Evolutionary conservation across 805 yeast genomes (phyloP), one percentile per base, ranked within the genome.

Genomic region (Candida tallmaniae): DNA sequence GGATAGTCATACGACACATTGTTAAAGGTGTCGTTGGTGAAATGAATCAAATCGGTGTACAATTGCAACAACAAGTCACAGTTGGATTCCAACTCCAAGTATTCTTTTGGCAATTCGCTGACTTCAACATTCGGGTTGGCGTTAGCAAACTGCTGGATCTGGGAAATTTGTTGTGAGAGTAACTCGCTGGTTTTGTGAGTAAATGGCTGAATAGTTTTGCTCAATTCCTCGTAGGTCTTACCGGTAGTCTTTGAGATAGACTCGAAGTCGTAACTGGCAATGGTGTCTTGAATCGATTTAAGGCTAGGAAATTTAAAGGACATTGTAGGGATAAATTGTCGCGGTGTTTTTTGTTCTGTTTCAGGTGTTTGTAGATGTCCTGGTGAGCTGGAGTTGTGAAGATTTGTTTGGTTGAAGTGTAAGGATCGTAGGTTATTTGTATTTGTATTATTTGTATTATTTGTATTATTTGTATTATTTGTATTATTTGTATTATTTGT

Each of bases 1-100:
- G 95, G 95, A 49, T 82, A 83, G 54, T 84, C 95, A 54, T 84
- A 84, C 31, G 83, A 74, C 46, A 81, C 83, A 41, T 81, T 76
- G 49, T 74, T 86, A 51, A 76, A 84, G 27, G 88, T 84, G 32
- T 64, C 68, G 40, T 56, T 52, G 42, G 64, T 60, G 48, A 55
- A 57, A 16, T 56, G 65, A 39, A 66, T 62, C 46, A 66, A 59
- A 43, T 66, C 73, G 31, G 69, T 76, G 60, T 80, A 79, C 39
- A 78, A 73, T 32, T 66, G 68, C 53, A 76, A 76, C 46, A 83
- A 62, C 33, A 76, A 67, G 54, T 83, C 90, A 39, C 80, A 78
- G 50, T 74, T 74, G 41, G 70, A 66, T 54, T 83, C 94, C 50
- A 84, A 64, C 39, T 73, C 70, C 36, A 75, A 68, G 56, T 84